Evolutionary conservation across 345 rosid genomes (phyloP).

Genomic region (Hibiscus trionum): DNA sequence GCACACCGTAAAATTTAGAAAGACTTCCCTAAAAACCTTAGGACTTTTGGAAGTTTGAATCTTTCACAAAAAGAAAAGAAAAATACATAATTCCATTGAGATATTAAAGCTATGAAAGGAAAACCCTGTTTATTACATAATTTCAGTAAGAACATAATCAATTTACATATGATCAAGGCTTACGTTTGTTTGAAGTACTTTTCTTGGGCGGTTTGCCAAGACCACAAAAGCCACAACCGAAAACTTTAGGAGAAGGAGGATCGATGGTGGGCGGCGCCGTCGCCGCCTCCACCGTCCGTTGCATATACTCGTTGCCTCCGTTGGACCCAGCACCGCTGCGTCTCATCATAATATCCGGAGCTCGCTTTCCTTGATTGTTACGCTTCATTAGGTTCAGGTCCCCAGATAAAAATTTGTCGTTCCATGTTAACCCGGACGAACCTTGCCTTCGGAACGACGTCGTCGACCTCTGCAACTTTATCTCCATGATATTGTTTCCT

Average conservation of each 20-base stretch:
- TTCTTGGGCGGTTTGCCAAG: slow-evolving; percentile 29
- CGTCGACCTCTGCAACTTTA: slow-evolving; percentile 54
- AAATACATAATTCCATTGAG: too few species aligned
- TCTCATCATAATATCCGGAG: slow-evolving; percentile 15
- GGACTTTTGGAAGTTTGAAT: too few species aligned
- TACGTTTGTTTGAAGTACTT: slow-evolving; percentile 15
- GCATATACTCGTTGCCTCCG: slow-evolving; percentile 19
- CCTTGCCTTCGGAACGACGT: slow-evolving; percentile 85
- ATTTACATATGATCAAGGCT: neutral
- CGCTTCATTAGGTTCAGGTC: slow-evolving; percentile 21
- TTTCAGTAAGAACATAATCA: neutral
- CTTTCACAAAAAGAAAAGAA: too few species aligned
- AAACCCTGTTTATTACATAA: neutral
- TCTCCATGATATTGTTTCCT: neutral
- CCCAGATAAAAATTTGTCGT: slow-evolving; percentile 45
- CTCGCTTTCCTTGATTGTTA: neutral
- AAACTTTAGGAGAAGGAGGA: slow-evolving; percentile 63
- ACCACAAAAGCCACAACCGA: slow-evolving; percentile 52
- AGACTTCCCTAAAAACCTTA: too few species aligned
- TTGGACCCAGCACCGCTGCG: slow-evolving; percentile 25
- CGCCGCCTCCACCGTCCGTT: slow-evolving; percentile 21
- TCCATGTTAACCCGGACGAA: slow-evolving; percentile 79
- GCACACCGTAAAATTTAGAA: too few species aligned
- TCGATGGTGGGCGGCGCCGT: slow-evolving; percentile 31
- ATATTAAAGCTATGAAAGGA: neutral